Base-by-base conservation (phyloP, 1,284 basidiomycete genomes). In the Athelia sp. region DNA sequence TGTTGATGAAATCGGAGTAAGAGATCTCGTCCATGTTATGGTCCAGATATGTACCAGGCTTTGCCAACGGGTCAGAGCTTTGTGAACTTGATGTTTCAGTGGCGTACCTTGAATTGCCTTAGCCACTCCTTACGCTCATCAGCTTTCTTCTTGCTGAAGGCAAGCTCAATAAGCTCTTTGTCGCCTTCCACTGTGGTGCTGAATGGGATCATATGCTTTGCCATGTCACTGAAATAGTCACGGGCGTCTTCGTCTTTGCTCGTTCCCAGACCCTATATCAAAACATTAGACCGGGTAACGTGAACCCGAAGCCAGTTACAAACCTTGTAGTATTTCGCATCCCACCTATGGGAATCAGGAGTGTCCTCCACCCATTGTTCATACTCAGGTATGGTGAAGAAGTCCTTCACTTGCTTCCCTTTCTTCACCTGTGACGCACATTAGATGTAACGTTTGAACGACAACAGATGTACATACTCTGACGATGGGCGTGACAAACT, bases 101-200 rank as follows among this genome's bases (percentile, higher is more conserved):
- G n/a, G 60, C 70, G 50, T 54, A 87, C 91, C 74, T 81, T 93
- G 73, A 95, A 97, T 57, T 94, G 87, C 22, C 96, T 79, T 11
- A 99, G 75, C 97, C 97, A 99, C 56, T 99, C 97, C 67, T 99
- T 99, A 45, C 97, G 89, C 18, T 99, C 94, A 57, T 99, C 97
- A 0, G 95, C 93, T 67, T 97, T 98, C 77, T 98, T 99, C 82
- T 99, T 99, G 76, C 93, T 98, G 77, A 99, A 99, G 0, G 97
- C 97, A 54, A 99, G 85, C 49, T 99, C 96, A 55, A 99, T 97
- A 34, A 99, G 77, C 3, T 87, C 84, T 48, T 83, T 84, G 59
- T 99, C 97, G 2, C 87, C 93, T 0, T 87, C 79, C 60, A 89
- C 80, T 10, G 85, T 87, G 1, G 85, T 74, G 1, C 90, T 81